Evolutionary conservation across 306 rosid genomes (phyloP).

Genomic region (Quercus alba): DNA sequence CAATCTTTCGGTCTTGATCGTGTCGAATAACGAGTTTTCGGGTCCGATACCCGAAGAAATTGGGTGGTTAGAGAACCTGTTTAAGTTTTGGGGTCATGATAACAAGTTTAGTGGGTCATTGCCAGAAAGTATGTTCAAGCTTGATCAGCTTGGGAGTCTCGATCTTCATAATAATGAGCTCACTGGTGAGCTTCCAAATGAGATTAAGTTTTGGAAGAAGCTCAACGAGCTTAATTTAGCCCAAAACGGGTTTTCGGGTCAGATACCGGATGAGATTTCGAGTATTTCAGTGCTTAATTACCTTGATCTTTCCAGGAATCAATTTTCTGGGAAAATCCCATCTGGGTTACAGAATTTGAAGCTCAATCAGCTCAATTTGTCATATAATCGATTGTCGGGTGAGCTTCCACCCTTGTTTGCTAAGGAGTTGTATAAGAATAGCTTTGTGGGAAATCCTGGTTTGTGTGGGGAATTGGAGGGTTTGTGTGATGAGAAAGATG

Average conservation of each 20-base stretch:
- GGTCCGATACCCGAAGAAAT: conserved; percentile 75
- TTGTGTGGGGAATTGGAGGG: conserved; percentile 63
- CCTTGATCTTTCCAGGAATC: conserved; percentile 78
- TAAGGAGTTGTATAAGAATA: conserved; percentile 51
- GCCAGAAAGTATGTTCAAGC: conserved; percentile 55
- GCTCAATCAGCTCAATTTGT: conserved; percentile 75
- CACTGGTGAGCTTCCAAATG: conserved; percentile 59
- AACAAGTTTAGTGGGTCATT: conserved; percentile 55
- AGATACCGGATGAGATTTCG: conserved; percentile 63
- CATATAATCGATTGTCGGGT: conserved; percentile 63
- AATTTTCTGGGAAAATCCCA: conserved; percentile 65
- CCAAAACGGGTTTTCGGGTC: conserved; percentile 56
- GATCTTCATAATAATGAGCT: conserved; percentile 66
- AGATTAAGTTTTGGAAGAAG: conserved; percentile 45
- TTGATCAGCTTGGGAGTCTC: conserved; percentile 56
- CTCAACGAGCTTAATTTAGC: conserved; percentile 83
- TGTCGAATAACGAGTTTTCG: conserved; percentile 57
- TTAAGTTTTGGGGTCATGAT: conserved; percentile 48
- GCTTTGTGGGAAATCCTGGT: conserved; percentile 84
- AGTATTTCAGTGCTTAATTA: conserved; percentile 59
- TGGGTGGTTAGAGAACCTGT: conserved; percentile 57
- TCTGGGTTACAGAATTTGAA: conserved; percentile 60
- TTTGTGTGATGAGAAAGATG: conserved; percentile 36
- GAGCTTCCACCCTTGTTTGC: conserved; percentile 66
- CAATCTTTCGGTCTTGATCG: conserved; percentile 47